Conservation (phyloP, 345 rosid species). For the Clarkia xantiana region DNA sequence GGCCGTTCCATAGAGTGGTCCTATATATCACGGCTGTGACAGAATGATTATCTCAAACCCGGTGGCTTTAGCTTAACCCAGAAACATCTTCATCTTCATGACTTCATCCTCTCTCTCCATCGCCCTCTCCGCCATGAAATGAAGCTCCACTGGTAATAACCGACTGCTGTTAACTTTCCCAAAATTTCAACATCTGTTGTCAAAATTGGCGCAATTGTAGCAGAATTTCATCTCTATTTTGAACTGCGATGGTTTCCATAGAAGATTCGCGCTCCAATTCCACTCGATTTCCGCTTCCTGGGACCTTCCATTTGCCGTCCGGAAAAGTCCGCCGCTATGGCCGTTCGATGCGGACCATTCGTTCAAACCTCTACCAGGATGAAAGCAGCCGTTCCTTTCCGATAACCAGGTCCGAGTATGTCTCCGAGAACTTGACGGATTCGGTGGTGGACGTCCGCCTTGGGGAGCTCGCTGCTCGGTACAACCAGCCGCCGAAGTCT, state of each 20-base stretch:
- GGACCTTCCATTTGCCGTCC: constrained; percentile 28
- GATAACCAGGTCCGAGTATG: constrained; percentile 20
- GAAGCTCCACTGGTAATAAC: too few relatives aligned
- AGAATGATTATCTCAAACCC: too few relatives aligned
- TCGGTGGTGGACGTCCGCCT: constrained; percentile 87
- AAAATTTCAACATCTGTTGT: too few relatives aligned
- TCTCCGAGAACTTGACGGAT: constrained; percentile 67
- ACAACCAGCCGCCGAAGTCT: constrained; percentile 26
- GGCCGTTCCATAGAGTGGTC: too few relatives aligned
- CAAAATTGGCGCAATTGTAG: too few relatives aligned
- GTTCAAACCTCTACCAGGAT: constrained; percentile 34
- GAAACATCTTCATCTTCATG: too few relatives aligned
- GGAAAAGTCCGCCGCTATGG: constrained; percentile 50
- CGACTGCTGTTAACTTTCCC: too few relatives aligned
- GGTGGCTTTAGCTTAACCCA: too few relatives aligned
- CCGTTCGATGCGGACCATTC: constrained; percentile 85
- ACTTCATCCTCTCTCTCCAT: too few relatives aligned
- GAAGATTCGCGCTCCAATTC: constrained; percentile 53
- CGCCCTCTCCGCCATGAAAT: too few relatives aligned
- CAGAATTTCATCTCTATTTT: neutral
- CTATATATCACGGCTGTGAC: too few relatives aligned
- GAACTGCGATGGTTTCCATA: constrained; percentile 44
- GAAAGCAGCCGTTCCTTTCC: constrained; percentile 2
- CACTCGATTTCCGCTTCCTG: constrained; percentile 12
- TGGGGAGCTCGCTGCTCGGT: constrained; percentile 49